phyloP scores from a whole-genome alignment of 2,329 filamentous ascomycete genomes.

The Ceratocystiopsis minuta region DNA sequence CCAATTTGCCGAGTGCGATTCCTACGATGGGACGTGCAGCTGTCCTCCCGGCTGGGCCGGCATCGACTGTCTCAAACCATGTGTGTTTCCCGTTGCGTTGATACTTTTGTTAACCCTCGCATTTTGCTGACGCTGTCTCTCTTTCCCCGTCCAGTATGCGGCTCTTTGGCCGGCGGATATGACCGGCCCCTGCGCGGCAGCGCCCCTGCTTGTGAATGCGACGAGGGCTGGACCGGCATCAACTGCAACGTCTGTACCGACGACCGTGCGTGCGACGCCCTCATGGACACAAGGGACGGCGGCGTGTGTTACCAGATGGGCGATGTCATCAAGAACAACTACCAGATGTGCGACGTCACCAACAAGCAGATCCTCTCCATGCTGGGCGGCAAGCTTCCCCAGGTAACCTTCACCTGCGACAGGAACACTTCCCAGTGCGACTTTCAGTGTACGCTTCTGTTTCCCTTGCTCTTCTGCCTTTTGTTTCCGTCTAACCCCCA shows the following conservation, averaged over 20 bases:
- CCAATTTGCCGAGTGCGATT: constrained; percentile 79
- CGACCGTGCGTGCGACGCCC: constrained; percentile 64
- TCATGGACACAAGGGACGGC: constrained; percentile 68
- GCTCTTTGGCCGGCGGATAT: constrained; percentile 63
- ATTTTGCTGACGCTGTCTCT: background rate
- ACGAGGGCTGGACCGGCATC: constrained; percentile 87
- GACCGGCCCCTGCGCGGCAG: constrained; percentile 60
- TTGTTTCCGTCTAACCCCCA: background rate
- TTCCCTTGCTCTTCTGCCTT: background rate
- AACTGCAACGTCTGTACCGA: constrained; percentile 93
- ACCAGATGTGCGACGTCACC: constrained; percentile 94
- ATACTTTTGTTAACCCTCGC: background rate
- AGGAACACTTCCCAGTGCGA: constrained; percentile 61
- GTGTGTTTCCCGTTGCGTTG: constrained; percentile 22
- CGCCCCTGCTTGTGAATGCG: constrained; percentile 51
- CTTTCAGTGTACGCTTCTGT: constrained; percentile 59
- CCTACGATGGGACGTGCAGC: constrained; percentile 77
- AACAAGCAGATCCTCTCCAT: constrained; percentile 85
- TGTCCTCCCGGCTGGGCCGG: constrained; percentile 88
- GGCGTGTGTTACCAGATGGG: constrained; percentile 88
- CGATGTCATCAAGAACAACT: constrained; percentile 81
- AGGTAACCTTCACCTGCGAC: constrained; percentile 89
- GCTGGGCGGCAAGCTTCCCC: constrained; percentile 66
- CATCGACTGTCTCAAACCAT: constrained; percentile 75
- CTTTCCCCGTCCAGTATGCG: constrained; percentile 47